Percentiles rank a stretch among this genome's conserved stretches.
Evolutionary conservation across 306 rosid genomes (phyloP).

Genomic region (Medicago lupulina): DNA sequence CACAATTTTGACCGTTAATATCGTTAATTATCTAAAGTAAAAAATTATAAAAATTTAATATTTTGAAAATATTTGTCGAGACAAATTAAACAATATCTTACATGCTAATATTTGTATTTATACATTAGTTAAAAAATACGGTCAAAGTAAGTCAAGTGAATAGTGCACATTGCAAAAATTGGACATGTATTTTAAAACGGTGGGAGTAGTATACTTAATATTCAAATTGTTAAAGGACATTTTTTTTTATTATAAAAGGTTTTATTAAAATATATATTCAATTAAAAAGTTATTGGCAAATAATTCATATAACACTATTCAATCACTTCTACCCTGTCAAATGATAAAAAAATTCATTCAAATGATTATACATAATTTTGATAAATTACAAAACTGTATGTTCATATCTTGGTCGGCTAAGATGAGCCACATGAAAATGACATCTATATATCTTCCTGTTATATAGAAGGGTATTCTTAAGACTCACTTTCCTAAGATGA

Average conservation of each 20-base stretch:
- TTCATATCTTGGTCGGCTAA: conserved; percentile 20
- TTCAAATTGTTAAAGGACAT: background rate
- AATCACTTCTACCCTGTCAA: background rate
- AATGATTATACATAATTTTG: conserved; percentile 23
- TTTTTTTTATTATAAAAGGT: no score
- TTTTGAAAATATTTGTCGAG: no score
- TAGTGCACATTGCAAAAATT: no score
- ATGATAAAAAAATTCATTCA: conserved; percentile 6
- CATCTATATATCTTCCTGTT: conserved; percentile 18
- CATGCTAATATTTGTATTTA: no score
- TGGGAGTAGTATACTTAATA: no score
- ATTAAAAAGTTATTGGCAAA: background rate
- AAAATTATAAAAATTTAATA: no score
- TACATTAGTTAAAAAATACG: no score
- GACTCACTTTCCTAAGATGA: conserved; percentile 46
- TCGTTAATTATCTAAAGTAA: no score
- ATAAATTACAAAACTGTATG: conserved; percentile 34
- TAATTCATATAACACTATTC: background rate
- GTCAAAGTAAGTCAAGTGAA: no score
- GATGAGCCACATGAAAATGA: conserved; percentile 28
- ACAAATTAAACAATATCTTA: no score
- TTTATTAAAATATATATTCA: background rate
- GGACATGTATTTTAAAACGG: no score
- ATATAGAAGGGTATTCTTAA: background rate
- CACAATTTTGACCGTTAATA: no score